Base-by-base conservation (phyloP, 345 rosid genomes). In the Salix viminalis region DNA sequence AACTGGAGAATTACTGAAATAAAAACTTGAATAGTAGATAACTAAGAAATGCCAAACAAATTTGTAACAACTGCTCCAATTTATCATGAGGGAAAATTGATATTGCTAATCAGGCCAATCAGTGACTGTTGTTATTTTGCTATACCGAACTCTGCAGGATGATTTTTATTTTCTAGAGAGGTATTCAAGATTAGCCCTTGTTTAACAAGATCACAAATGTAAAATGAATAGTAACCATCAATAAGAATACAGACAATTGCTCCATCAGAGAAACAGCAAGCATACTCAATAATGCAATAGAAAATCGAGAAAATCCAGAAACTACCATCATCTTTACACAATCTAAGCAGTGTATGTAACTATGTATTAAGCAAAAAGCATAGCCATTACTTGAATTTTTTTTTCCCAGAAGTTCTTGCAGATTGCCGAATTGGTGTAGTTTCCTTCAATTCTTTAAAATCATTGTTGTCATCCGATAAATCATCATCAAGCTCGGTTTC, bases 401-500 rank as follows among this genome's bases (percentile, higher is more conserved):
- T 90, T 87, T 87, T 95, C 11, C 94, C 87, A 68, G 92, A 85
- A 50, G 78, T 91, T 86, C 99, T 86, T 79, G 79, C 86, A 65
- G 94, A 93, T 24, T 87, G 89, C 39, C 91, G 91, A 56, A 85
- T 83, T 8, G 94, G 98, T 30, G 89, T 90, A 42, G 75, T 76
- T 85, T 90, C 87, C 77, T 79, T 84, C 87, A 79, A 81, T 69
- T 71, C 85, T 46, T 85, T 86, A 69, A 82, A 39, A 61, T 65
- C 76, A 7, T 61, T 73, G 60, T 67, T 84, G 75, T 76, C 90
- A 69, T 88, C 91, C 16, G 89, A 91, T 74, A 80, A 62, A 80
- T 81, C 78, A 80, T 81, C 84, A 71, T 79, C 90, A 77, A 83
- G 69, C 71, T 79, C 90, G 77, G 78, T 75, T 48, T 89, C 92